Base-by-base conservation (phyloP, 2,329 filamentous ascomycete genomes). In the Fusarium sp. region DNA sequence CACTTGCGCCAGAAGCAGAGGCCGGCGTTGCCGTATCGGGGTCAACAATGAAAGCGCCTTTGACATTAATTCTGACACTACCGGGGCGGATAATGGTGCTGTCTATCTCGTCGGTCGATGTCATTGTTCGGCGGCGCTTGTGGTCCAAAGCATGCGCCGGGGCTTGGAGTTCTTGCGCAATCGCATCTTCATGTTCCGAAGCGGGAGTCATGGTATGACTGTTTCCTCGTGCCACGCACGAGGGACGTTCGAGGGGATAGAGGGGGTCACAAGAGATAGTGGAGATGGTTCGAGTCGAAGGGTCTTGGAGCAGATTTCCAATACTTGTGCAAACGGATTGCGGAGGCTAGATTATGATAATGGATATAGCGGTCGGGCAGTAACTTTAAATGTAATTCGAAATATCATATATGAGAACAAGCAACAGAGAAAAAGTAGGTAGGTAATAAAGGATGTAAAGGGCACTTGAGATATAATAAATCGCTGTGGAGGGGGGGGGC, bases 11-110 rank as follows among this genome's bases (percentile, higher is more conserved):
- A 54, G 79, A 72, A 59, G 78, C 75, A 37, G 81, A 79, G 42
- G 84, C 83, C 60, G 89, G 83, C 52, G 87, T 89, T 23, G 81
- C 81, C 6, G 87, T 85, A 73, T 93, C 92, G 69, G 95, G 91
- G 78, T 98, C 94, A 76, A 97, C 94, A 73, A 99, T 98, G 79
- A 97, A 98, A 41, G 96, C 96, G 78, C 95, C 96, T 80, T 94
- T 91, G 72, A 98, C 95, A 80, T 99, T 98, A 84, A 99, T 98
- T 83, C 93, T 92, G 77, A 98, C 94, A 17, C 92, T 88, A 27
- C 89, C 89, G 4, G 89, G 89, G 75, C 88, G 87, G 58, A 83
- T 87, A 76, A 91, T 87, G 52, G 87, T 87, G 75, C 83, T 88
- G 79, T 89, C 86, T 60, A 90, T 89, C 80, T 89, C 87, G 74